A percentile compares a stretch with the other conserved stretches of the same genome.
Conservation (phyloP, 208 protist genomes). For the Wallacemonas collosoma region DNA sequence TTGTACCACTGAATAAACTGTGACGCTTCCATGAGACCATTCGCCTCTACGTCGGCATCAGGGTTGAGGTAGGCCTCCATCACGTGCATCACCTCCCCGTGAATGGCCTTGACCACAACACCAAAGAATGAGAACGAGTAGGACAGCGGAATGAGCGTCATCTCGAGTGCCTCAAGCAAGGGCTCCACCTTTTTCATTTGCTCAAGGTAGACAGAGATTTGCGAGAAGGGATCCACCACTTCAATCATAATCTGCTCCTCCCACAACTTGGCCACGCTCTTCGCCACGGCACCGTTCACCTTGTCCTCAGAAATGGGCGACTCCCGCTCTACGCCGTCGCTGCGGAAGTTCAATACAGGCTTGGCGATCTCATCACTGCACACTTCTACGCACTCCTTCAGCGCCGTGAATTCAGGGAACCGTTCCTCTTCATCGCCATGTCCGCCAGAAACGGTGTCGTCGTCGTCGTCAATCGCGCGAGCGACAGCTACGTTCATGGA, state of each 20-base stretch:
- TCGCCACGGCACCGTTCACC: slow-evolving; percentile 47
- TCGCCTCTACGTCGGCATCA: slow-evolving; percentile 58
- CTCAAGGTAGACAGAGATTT: slow-evolving; percentile 77
- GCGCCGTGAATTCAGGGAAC: slow-evolving; percentile 51
- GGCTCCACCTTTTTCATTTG: slow-evolving; percentile 88
- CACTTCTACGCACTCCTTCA: slow-evolving; percentile 78
- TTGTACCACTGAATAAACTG: slow-evolving; percentile 89
- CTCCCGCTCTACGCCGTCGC: slow-evolving; percentile 55
- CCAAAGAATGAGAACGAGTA: slow-evolving; percentile 80
- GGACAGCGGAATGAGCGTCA: slow-evolving; percentile 80
- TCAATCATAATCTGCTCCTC: slow-evolving; percentile 87
- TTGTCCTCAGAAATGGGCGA: slow-evolving; percentile 61
- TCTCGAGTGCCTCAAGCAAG: slow-evolving; percentile 77
- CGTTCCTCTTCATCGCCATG: slow-evolving; percentile 20
- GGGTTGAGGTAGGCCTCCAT: slow-evolving; percentile 66
- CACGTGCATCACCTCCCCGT: slow-evolving; percentile 75
- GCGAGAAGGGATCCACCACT: slow-evolving; percentile 66
- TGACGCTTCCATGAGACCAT: slow-evolving; percentile 75
- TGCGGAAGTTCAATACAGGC: slow-evolving; percentile 54
- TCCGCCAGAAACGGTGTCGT: slow-evolving; percentile 3
- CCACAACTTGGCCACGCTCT: slow-evolving; percentile 69
- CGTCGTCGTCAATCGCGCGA: slow-evolving; percentile 69
- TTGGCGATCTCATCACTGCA: slow-evolving; percentile 64
- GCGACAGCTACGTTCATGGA: slow-evolving; percentile 77
- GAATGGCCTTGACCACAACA: slow-evolving; percentile 64